A percentile compares a stretch with the other conserved stretches of the same genome.
Evolutionary conservation across 768 basidiomycete genomes (phyloP).

Genomic region (Amanita fuliginea): DNA sequence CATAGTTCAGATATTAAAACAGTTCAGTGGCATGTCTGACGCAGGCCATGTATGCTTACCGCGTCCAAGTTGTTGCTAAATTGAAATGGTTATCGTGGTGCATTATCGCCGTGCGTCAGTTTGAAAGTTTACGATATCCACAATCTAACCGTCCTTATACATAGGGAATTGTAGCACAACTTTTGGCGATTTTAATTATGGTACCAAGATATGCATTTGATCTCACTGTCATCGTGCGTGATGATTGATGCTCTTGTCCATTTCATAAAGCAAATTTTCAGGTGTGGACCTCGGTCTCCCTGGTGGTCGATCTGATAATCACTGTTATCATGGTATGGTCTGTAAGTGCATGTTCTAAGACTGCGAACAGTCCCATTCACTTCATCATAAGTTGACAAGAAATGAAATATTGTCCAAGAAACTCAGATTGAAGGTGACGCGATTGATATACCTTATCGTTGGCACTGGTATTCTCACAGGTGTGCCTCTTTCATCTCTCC

Average conservation of each 20-base stretch:
- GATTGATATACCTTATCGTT: constrained; percentile 20
- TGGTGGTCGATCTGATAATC: constrained; percentile 20
- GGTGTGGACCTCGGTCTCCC: constrained; percentile 20
- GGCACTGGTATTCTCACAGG: constrained; percentile 25
- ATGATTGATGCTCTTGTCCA: background rate
- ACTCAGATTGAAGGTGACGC: constrained; percentile 16
- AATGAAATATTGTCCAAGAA: constrained; percentile 15
- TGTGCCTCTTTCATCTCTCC: constrained; percentile 2
- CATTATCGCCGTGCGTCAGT: background rate
- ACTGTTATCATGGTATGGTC: constrained; percentile 20
- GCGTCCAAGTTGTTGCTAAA: background rate
- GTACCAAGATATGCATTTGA: background rate
- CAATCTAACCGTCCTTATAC: background rate
- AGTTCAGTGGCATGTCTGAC: background rate
- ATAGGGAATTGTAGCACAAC: background rate
- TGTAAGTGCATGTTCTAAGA: constrained; percentile 11
- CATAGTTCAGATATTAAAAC: background rate
- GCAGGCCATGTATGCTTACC: background rate
- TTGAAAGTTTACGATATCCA: too few relatives aligned
- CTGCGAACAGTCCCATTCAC: background rate
- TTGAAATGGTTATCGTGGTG: background rate
- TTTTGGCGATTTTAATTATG: background rate
- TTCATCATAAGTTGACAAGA: constrained; percentile 9
- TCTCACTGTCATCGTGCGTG: background rate
- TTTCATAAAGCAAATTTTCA: background rate